phyloP scores from a whole-genome alignment of 2,329 filamentous ascomycete species.

The Xylariaceae sp. region DNA sequence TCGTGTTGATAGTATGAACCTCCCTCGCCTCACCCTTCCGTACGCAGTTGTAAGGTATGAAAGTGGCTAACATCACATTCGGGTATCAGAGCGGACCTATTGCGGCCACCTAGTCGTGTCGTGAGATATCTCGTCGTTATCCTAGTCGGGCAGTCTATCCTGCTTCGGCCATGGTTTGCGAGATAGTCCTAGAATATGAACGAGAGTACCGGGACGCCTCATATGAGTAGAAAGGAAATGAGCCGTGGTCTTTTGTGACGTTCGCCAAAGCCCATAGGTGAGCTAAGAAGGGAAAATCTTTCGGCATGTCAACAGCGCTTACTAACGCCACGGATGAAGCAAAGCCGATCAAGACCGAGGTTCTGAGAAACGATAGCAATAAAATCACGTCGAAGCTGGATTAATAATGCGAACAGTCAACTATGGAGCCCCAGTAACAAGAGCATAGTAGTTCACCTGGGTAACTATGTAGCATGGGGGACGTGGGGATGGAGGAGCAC shows the following conservation, averaged over 20 bases:
- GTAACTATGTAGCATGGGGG: too few relatives aligned
- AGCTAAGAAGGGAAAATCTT: not conserved
- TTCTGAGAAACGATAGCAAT: too few relatives aligned
- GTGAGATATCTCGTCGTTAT: slow-evolving; percentile 4
- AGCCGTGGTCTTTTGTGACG: not conserved
- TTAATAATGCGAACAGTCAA: too few relatives aligned
- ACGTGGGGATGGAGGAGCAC: too few relatives aligned
- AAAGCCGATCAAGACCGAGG: too few relatives aligned
- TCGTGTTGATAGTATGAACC: not conserved
- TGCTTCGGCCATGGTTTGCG: slow-evolving; percentile 2
- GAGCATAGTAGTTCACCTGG: too few relatives aligned
- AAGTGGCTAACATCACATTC: not conserved
- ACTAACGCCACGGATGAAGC: not conserved
- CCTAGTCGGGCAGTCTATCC: not conserved
- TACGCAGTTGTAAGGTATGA: not conserved
- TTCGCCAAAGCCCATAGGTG: not conserved
- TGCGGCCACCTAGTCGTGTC: not conserved
- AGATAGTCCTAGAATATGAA: not conserved
- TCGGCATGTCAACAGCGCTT: not conserved
- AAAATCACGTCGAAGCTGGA: too few relatives aligned
- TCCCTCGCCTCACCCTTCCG: not conserved
- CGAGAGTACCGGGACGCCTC: not conserved
- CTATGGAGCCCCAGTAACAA: too few relatives aligned
- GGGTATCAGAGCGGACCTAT: not conserved
- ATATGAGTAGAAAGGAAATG: not conserved